Base-by-base conservation (phyloP, 2,329 filamentous ascomycete species). In the Penicillium sclerotiorum region DNA sequence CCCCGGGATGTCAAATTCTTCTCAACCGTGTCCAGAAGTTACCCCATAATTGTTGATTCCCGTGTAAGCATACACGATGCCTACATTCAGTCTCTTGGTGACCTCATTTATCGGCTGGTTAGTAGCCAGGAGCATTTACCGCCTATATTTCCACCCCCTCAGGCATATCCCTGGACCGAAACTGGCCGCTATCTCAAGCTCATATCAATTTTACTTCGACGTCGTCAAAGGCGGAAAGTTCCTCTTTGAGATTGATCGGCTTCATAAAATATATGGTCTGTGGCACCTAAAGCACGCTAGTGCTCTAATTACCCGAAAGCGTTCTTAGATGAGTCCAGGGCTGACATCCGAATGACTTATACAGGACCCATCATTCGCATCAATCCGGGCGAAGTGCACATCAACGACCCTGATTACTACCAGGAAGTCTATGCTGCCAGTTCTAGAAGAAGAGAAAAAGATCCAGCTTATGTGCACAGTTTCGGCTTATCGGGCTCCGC, bases 201-300 rank as follows among this genome's bases (percentile, higher is more conserved):
- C 57, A 47, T 71, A 71, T 48, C 67, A 71, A 33, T 62, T 65
- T 22, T 73, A 73, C 42, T 67, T 66, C 47, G 66, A 75, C 35
- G 48, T 72, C 2, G 32, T 69, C 25, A 58, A 62, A 9, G 52
- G 58, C 1, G 73, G 72, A 1, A 54, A 56, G 17, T 73, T 68
- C 32, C 54, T 68, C 8, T 68, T 60, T 58, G 56, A 70, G 50
- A 62, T 73, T 18, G 49, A 65, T 39, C 55, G 65, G 11, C 61
- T 75, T 60, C 70, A 74, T 53, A 42, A 62, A 8, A 46, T 46
- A n/a, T 55, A 55, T 22, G 52, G 52, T 52, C n/a, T 33, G 41
- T 35, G 18, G 20, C 20, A 18, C n/a, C n/a, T n/a, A n/a, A n/a
- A n/a, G n/a, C n/a, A n/a, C n/a, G n/a, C n/a, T n/a, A n/a, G n/a